Conservation (phyloP, 164 flowering plant species). For the Amborella trichopoda region DNA sequence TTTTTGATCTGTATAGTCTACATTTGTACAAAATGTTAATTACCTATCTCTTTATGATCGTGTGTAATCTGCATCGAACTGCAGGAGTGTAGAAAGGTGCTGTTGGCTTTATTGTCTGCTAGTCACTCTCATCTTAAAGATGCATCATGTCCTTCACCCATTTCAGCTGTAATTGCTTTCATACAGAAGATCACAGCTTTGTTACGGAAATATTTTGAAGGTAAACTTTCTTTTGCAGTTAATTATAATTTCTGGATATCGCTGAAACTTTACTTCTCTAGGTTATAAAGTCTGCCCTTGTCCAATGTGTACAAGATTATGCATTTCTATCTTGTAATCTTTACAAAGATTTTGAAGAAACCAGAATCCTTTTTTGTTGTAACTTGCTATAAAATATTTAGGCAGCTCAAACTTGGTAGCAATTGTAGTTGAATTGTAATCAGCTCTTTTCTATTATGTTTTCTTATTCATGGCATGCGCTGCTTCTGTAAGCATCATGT, state of each 20-base stretch:
- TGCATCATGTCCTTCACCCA: slow-evolving; percentile 41
- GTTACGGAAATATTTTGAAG: slow-evolving; percentile 28
- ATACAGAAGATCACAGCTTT: slow-evolving; percentile 17
- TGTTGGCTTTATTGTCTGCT: slow-evolving; percentile 44
- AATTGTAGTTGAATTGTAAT: too few species aligned
- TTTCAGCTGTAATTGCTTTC: slow-evolving; percentile 38
- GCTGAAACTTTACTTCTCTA: background rate
- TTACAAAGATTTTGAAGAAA: background rate
- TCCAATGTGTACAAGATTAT: background rate
- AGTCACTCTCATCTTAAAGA: slow-evolving; percentile 48
- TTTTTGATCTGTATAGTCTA: background rate
- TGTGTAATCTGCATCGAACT: too few species aligned
- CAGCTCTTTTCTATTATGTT: too few species aligned
- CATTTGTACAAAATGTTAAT: background rate
- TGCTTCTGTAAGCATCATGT: too few species aligned
- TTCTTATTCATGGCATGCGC: too few species aligned
- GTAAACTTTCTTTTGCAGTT: too few species aligned
- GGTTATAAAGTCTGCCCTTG: background rate
- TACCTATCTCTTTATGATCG: too few species aligned
- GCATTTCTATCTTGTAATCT: background rate
- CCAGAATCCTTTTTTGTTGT: too few species aligned
- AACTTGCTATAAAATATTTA: too few species aligned
- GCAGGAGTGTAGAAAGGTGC: slow-evolving; percentile 47
- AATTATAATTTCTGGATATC: too few species aligned
- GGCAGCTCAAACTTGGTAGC: too few species aligned